phyloP scores from a whole-genome alignment of 1,284 basidiomycete species.

The Stygiomarasmius scandens region DNA sequence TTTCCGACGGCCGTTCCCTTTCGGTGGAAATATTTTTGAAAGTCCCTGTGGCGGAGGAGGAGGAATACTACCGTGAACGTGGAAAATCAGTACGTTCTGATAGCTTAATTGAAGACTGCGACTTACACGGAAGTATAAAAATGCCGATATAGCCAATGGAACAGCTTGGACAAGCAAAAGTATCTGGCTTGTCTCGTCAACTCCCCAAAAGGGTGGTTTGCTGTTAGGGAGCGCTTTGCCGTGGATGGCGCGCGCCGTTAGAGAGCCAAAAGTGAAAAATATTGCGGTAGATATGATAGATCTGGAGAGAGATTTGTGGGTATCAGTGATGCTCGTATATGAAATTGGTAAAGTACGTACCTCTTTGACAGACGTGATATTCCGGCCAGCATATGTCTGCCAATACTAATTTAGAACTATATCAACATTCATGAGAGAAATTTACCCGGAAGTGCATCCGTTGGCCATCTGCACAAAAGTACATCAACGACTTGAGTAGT shows the following conservation, averaged over 20 bases:
- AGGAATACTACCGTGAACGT: background rate
- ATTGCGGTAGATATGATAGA: constrained; percentile 48
- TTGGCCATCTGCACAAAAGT: constrained; percentile 45
- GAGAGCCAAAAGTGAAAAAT: constrained; percentile 56
- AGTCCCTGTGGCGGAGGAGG: constrained; percentile 2
- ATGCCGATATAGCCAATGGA: constrained; percentile 35
- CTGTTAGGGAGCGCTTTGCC: constrained; percentile 26
- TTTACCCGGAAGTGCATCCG: constrained; percentile 63
- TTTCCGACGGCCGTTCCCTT: background rate
- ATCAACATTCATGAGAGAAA: background rate
- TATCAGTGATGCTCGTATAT: background rate
- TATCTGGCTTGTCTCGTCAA: constrained; percentile 35
- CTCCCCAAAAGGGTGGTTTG: constrained; percentile 29
- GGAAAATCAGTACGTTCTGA: background rate
- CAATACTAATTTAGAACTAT: constrained; percentile 8
- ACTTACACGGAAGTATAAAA: constrained; percentile 40
- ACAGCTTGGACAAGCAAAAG: constrained; percentile 41
- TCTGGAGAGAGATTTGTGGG: constrained; percentile 16
- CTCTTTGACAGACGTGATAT: constrained; percentile 62
- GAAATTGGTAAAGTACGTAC: constrained; percentile 29
- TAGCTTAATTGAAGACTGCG: no score
- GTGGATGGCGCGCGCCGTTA: constrained; percentile 48
- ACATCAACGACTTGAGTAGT: no score
- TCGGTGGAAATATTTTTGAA: background rate
- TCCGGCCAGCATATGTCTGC: constrained; percentile 72